phyloP scores from a whole-genome alignment of 768 basidiomycete species.

The Lentinula boryana region DNA sequence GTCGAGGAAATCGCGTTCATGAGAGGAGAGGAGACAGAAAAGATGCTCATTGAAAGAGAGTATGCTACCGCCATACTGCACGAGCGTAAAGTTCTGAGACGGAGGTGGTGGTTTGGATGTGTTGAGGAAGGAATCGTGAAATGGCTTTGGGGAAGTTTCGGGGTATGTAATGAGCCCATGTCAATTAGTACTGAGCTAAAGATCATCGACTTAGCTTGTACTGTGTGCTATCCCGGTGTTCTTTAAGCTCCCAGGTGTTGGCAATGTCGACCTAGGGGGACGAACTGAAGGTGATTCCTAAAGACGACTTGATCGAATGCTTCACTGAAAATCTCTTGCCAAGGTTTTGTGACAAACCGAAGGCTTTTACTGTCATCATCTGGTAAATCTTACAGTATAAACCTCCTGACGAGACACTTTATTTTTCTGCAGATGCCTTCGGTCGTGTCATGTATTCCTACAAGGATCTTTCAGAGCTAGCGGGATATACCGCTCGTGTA shows the following conservation, averaged over 20 bases:
- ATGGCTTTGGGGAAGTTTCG: constrained; percentile 95
- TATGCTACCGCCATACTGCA: constrained; percentile 84
- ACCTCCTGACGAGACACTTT: background rate
- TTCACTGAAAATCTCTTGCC: background rate
- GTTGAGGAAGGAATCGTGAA: constrained; percentile 95
- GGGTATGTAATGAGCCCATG: constrained; percentile 42
- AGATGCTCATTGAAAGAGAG: constrained; percentile 83
- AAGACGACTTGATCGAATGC: background rate
- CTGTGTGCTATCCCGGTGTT: constrained; percentile 95
- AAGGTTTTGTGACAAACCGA: constrained; percentile 96
- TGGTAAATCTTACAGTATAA: constrained; percentile 30
- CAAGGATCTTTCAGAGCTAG: constrained; percentile 93
- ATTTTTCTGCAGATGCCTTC: constrained; percentile 65
- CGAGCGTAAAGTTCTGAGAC: constrained; percentile 71
- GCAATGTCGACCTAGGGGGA: constrained; percentile 66
- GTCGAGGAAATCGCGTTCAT: constrained; percentile 87
- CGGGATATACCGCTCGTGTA: constrained; percentile 92
- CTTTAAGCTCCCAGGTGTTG: constrained; percentile 72
- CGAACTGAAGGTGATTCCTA: constrained; percentile 72
- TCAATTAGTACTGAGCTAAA: constrained; percentile 10
- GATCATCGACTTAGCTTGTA: constrained; percentile 45
- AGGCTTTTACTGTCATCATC: constrained; percentile 84
- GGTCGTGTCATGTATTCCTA: constrained; percentile 97
- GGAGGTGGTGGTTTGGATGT: constrained; percentile 86
- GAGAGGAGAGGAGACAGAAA: constrained; percentile 85